Evolutionary conservation across 108 stramenopile species (phyloP).

Genomic region (Discostella pseudostelligera): DNA sequence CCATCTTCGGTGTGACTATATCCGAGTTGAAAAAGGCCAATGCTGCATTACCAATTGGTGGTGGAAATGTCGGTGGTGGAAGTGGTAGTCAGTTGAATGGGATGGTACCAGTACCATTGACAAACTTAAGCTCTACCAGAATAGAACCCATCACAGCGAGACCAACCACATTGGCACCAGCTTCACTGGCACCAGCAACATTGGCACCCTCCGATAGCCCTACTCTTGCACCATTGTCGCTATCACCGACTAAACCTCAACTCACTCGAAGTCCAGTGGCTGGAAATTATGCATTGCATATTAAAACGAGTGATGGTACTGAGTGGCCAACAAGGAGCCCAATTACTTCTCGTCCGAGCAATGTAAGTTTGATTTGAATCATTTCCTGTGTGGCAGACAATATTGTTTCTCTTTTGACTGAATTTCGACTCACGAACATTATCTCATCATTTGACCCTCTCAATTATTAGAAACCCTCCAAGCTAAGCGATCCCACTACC

Average conservation of each 20-base stretch:
- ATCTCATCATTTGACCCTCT: not conserved
- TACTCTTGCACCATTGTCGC: slow-evolving; percentile 3
- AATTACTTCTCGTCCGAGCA: slow-evolving; percentile 7
- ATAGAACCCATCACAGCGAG: no score
- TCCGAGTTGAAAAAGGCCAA: slow-evolving; percentile 20
- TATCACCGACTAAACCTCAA: slow-evolving; percentile 8
- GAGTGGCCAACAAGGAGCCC: slow-evolving; percentile 28
- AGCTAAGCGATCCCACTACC: not conserved
- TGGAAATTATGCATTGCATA: slow-evolving; percentile 17
- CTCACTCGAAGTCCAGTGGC: slow-evolving; percentile 4
- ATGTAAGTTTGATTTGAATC: not conserved
- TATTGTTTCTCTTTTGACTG: no score
- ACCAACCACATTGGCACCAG: not conserved
- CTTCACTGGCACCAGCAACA: slow-evolving; percentile 7
- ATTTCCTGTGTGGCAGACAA: no score
- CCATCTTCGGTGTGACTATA: slow-evolving; percentile 34
- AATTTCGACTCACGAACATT: no score
- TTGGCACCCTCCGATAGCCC: slow-evolving; percentile 4
- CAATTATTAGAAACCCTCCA: slow-evolving; percentile 1
- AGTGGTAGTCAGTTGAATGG: not conserved
- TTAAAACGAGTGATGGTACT: slow-evolving; percentile 4
- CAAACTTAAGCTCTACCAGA: no score
- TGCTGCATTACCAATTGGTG: not conserved
- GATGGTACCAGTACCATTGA: no score
- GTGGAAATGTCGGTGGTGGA: not conserved